phyloP scores from a whole-genome alignment of 345 rosid genomes.

The Bruguiera sexangula region DNA sequence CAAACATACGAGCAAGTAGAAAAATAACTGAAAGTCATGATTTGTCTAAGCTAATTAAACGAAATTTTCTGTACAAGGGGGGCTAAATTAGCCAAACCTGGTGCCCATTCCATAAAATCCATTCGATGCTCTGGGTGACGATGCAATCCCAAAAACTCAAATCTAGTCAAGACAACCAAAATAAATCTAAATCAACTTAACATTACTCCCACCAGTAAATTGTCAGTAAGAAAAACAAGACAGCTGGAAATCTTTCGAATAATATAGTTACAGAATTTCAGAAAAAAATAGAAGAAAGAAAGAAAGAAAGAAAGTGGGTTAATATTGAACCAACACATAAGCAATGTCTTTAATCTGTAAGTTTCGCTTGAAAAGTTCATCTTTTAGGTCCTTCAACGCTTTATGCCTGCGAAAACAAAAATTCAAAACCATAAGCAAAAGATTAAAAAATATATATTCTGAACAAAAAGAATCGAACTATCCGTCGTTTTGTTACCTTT shows the following conservation, averaged over 20 bases:
- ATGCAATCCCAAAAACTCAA: slow-evolving; percentile 78
- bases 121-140: slow-evolving; percentile 85
- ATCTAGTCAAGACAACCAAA: slow-evolving; percentile 34
- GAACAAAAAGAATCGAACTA: neutral
- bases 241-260: neutral
- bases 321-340: slow-evolving; percentile 54
- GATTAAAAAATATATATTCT: neutral
- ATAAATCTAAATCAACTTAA: slow-evolving; percentile 9
- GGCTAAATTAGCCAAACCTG: slow-evolving; percentile 53
- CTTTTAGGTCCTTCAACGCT: slow-evolving; percentile 75
- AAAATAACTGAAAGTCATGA: neutral
- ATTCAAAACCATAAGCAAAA: neutral
- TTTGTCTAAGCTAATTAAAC: neutral
- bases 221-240: neutral
- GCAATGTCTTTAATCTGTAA: slow-evolving; percentile 66
- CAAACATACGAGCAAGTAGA: neutral
- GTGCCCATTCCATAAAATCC: slow-evolving; percentile 97
- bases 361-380: slow-evolving; percentile 68
- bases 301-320: slow-evolving; percentile 7
- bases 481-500: slow-evolving; percentile 46
- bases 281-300: neutral
- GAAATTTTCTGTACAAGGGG: neutral
- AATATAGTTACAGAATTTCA: too few relatives aligned
- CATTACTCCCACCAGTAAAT: slow-evolving; percentile 9
- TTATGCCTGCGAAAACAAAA: slow-evolving; percentile 61